phyloP scores from a whole-genome alignment of 176 grass and related monocot species.

The Musa troglodytarum region DNA sequence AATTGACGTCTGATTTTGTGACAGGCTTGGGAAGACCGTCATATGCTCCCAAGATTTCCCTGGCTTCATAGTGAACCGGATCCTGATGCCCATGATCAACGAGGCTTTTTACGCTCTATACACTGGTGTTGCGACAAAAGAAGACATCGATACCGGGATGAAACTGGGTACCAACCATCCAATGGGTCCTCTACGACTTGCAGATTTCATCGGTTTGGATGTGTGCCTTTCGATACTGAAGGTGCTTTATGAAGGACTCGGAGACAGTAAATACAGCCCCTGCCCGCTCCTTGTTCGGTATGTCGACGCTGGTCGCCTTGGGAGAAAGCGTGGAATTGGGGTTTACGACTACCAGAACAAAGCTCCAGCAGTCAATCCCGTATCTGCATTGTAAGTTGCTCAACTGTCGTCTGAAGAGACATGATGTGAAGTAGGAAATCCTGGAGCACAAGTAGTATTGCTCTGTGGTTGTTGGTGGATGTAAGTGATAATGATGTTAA shows the following conservation, averaged over 20 bases:
- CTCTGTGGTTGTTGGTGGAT: too few relatives aligned
- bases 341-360: constrained; percentile 57
- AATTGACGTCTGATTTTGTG: neutral
- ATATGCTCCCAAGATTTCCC: constrained; percentile 89
- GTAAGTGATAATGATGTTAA: too few relatives aligned
- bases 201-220: constrained; percentile 88
- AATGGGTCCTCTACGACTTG: constrained; percentile 84
- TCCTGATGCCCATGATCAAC: constrained; percentile 94
- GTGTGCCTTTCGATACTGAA: constrained; percentile 83
- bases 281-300: constrained; percentile 91
- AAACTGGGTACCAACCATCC: constrained; percentile 94
- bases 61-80: constrained; percentile 91
- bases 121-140: constrained; percentile 79
- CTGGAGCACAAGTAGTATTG: too few relatives aligned
- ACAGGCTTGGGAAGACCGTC: constrained; percentile 71
- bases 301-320: constrained; percentile 80
- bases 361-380: constrained; percentile 25
- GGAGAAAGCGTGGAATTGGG: constrained; percentile 64
- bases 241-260: constrained; percentile 70
- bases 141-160: constrained; percentile 89
- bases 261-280: constrained; percentile 85
- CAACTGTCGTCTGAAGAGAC: too few relatives aligned
- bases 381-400: constrained; percentile 35
- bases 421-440: too few relatives aligned
- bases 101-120: constrained; percentile 80